Evolutionary conservation across 768 basidiomycete species (phyloP), one percentile per base, ranked within the genome.

Genomic region (Phylloporus sp.): DNA sequence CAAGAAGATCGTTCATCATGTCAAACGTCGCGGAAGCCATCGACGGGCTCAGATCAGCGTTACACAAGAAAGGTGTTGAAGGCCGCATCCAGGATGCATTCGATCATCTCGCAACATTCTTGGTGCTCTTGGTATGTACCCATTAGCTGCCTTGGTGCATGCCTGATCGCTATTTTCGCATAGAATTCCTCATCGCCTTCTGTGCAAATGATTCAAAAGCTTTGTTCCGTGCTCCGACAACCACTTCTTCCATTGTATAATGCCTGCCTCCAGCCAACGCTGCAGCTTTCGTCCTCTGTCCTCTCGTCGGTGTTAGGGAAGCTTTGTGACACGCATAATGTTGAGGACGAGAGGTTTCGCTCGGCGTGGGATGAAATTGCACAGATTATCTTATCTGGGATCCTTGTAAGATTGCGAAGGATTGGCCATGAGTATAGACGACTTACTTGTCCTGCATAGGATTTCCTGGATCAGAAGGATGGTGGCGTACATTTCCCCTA

Each of bases 361-460:
- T 53, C 44, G 5, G 51, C 61, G 3, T 84, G 82, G 81, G 79
- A 81, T 62, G 54, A 50, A 12, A 66, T 76, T 11, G 72, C 76
- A 29, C 58, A 72, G 26, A 70, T 75, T 10, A 53, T 83, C n/a
- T 58, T 85, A 20, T 79, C 82, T 5, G 81, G 83, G 4, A 54
- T 81, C 29, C 60, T 81, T 53, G 80, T 80, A 57, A 57, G 72
- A 56, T 24, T 16, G 35, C 31, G 6, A 20, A 8, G 43, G 27
- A 18, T 4, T 27, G 26, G 2, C 12, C 10, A n/a, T 29, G 23
- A 18, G 41, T 16, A 18, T 6, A 18, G 12, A 49, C 31, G 31
- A 42, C 63, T 66, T 54, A 70, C 43, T 45, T 22, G 20, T 50
- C 31, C n/a, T 22, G n/a, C 36, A 11, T 38, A 64, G 60, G 63